Evolutionary conservation across 345 rosid genomes (phyloP).

Genomic region (Punica granatum): DNA sequence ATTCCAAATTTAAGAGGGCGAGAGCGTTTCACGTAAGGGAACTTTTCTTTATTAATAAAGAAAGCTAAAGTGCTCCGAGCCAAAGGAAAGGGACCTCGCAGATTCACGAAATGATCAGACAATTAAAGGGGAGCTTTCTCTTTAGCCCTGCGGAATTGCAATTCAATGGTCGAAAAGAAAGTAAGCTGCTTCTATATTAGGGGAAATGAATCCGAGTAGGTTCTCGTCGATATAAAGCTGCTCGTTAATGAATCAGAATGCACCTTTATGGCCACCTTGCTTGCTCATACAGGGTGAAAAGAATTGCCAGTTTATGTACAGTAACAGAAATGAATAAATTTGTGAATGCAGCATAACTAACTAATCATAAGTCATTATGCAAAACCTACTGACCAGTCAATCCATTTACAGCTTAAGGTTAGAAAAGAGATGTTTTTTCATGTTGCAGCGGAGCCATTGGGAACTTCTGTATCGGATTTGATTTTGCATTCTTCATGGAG

Average conservation of each 20-base stretch:
- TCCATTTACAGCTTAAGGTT: conserved; percentile 28
- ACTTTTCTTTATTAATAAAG: neutral
- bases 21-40: neutral
- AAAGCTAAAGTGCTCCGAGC: too few relatives aligned
- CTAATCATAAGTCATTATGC: neutral
- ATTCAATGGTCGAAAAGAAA: too few relatives aligned
- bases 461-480: conserved; percentile 25
- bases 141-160: too few relatives aligned
- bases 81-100: too few relatives aligned
- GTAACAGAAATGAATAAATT: neutral
- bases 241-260: neutral
- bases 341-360: neutral
- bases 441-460: conserved; percentile 28
- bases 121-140: too few relatives aligned
- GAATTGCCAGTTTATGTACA: conserved; percentile 2
- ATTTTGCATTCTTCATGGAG: conserved; percentile 42
- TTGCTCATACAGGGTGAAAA: neutral
- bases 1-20: too few relatives aligned
- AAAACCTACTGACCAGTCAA: neutral
- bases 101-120: too few relatives aligned
- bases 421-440: neutral
- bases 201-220: neutral
- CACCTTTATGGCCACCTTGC: neutral
- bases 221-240: neutral
- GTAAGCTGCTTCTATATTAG: too few relatives aligned